A percentile compares a stretch with the other conserved stretches of the same genome.
Conservation (phyloP, 2,329 filamentous ascomycete species). For the Botrytis medusae region DNA sequence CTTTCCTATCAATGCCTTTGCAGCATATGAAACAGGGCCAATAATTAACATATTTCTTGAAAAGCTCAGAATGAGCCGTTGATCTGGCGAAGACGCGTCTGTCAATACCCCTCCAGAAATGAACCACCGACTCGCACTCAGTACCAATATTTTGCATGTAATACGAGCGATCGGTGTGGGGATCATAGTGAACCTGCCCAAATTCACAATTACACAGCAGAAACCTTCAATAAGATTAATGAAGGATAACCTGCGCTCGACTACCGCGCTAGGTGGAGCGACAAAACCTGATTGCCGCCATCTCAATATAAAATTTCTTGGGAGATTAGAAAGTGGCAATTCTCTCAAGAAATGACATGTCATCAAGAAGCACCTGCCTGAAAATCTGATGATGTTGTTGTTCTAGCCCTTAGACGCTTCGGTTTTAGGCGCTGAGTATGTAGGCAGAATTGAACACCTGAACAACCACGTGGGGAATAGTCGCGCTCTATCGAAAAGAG, state of each 20-base stretch:
- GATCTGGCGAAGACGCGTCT: constrained; percentile 8
- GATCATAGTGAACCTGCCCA: neutral
- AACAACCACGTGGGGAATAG: neutral
- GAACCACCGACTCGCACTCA: neutral
- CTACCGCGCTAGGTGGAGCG: neutral
- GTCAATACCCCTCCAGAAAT: neutral
- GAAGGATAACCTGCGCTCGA: neutral
- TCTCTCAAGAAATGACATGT: neutral
- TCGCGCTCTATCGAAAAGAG: neutral
- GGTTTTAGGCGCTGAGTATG: neutral
- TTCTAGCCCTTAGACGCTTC: neutral
- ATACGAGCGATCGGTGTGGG: neutral
- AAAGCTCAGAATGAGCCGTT: constrained; percentile 2
- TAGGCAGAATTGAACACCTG: neutral
- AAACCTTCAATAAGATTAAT: neutral
- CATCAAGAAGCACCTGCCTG: neutral
- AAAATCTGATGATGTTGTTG: neutral
- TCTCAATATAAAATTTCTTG: neutral
- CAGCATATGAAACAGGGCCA: constrained; percentile 9
- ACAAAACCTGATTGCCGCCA: neutral
- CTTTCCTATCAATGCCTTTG: neutral
- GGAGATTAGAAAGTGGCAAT: neutral
- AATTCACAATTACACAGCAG: neutral
- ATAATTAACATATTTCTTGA: neutral
- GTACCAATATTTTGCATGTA: neutral